Evolutionary conservation across 352 stramenopile species (phyloP), one percentile per base, ranked within the genome.

Genomic region (Phytophthora melonis): DNA sequence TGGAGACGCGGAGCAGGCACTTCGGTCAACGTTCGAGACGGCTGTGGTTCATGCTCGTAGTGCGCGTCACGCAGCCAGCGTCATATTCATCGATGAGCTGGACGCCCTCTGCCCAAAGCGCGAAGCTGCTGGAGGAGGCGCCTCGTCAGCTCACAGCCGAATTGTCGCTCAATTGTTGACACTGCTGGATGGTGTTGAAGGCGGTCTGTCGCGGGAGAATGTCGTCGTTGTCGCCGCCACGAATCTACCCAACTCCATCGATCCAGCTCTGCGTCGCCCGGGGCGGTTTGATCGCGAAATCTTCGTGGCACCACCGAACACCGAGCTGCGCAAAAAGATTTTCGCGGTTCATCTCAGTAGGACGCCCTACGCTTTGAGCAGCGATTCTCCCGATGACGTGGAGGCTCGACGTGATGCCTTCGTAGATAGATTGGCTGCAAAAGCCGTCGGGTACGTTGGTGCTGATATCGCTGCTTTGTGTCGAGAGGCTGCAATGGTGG

Each of bases 21-120:
- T 96, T 21, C 86, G 90, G 3, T 53, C 23, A 8, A 89, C 90
- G 19, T 96, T 96, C 70, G 58, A 72, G 11, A 73, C 70, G 2
- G 86, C 85, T 0, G 61, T 80, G 2, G 52, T 57, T 7, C 79
- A 89, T 60, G 66, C 70, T 25, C 70, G 70, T 7, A 69, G 68
- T 45, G 76, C 63, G 7, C 74, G 52, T 11, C 61, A 79, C 27
- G 83, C 81, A 19, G 81, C 83, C 0, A 82, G 74, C 14, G 86
- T 93, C 62, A 93, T 99, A 55, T 98, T 99, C 69, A 98, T 99
- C 70, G 97, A 99, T 69, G 96, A 99, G 53, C 70, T 99, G 3
- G 97, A 99, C 80, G 96, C 87, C 14, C 92, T 99, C 36, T 98
- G 96, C 43, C 96, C 96, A 5, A 97, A 97, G 65, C 91, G 97